Percentiles rank a stretch among this genome's conserved stretches.
Evolutionary conservation across 2,329 filamentous ascomycete genomes (phyloP).

Genomic region (Microdochium nivale): DNA sequence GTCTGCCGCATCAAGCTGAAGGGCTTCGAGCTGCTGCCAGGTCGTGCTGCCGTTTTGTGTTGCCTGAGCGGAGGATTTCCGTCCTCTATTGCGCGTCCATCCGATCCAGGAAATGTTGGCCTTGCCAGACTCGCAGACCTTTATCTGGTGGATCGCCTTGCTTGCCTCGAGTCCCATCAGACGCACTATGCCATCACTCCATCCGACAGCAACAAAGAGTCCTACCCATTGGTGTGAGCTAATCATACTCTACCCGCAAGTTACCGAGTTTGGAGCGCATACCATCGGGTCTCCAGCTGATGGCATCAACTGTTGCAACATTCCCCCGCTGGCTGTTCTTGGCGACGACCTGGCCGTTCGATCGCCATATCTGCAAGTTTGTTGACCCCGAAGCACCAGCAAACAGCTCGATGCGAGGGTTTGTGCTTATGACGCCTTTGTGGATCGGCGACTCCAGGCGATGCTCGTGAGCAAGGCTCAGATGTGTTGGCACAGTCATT

Average conservation of each 20-base stretch:
- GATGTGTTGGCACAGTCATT: slow-evolving; percentile 20
- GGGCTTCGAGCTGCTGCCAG: slow-evolving; percentile 20
- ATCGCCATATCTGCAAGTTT: slow-evolving; percentile 66
- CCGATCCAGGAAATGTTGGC: slow-evolving; percentile 41
- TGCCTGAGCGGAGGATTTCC: slow-evolving; percentile 13
- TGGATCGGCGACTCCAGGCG: slow-evolving; percentile 46
- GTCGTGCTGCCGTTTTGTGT: slow-evolving; percentile 10
- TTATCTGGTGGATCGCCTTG: slow-evolving; percentile 70
- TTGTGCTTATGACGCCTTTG: slow-evolving; percentile 58
- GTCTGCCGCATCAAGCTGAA: slow-evolving; percentile 16
- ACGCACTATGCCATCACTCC: slow-evolving; percentile 72
- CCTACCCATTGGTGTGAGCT: slow-evolving; percentile 32
- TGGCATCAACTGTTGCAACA: slow-evolving; percentile 33
- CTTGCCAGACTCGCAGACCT: slow-evolving; percentile 34
- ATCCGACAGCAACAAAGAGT: slow-evolving; percentile 72
- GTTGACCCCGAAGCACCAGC: slow-evolving; percentile 61
- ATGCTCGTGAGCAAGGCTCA: slow-evolving; percentile 47
- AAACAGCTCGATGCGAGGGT: slow-evolving; percentile 79
- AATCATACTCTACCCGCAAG: not conserved
- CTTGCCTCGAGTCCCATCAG: slow-evolving; percentile 72
- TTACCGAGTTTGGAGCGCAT: slow-evolving; percentile 13
- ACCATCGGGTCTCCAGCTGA: slow-evolving; percentile 65
- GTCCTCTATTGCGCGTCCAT: slow-evolving; percentile 39
- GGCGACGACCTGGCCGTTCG: slow-evolving; percentile 61
- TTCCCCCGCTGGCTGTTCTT: slow-evolving; percentile 37